Evolutionary conservation across 1,139 yeast species (phyloP), one percentile per base, ranked within the genome.

Genomic region (Pneumocystis murina): DNA sequence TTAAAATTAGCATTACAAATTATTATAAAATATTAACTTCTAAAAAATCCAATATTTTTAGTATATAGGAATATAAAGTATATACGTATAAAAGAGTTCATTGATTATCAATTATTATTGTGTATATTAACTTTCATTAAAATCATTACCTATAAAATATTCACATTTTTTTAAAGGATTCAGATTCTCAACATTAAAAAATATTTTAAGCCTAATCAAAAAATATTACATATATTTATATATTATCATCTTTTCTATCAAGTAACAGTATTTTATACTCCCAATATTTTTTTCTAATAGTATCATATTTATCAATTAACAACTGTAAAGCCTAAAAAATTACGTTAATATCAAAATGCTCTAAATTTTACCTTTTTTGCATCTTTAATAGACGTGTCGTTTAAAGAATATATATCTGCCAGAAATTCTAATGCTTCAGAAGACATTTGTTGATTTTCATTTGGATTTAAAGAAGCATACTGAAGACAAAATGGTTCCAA

Each of bases 401-500:
- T 48, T 48, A 48, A 48, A 48, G 55, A 48, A 3, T 48, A 48
- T 48, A 48, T 48, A 48, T 48, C 55, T 12, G 33, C 55, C 16
- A 48, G 12, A 48, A 48, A 48, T 33, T 48, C 55, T 48, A 48
- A 24, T 48, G 55, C 55, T 24, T 48, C 55, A 12, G 55, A 48
- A 48, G 55, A 48, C 33, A 48, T 48, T 24, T 16, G 24, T 48
- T 48, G 55, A 48, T 48, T 24, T 24, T 48, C 55, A n/a, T 48
- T 10, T 48, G 55, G 55, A 58, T 58, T 16, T 30, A 38, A 38
- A 12, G 60, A 40, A 58, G 43, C 60, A 40, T 58, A 58, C 14
- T 38, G 60, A 58, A 38, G 60, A 58, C 60, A 58, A 38, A 58
- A 40, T 38, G 60, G 30, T 12, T 58, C 60, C 17, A 58, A 40